A percentile compares a stretch with the other conserved stretches of the same genome.
These are phyloP conservation scores for Dioscorea alata DNA, from an alignment of 106 monocot species.

Conservation along the genomic window DNA sequence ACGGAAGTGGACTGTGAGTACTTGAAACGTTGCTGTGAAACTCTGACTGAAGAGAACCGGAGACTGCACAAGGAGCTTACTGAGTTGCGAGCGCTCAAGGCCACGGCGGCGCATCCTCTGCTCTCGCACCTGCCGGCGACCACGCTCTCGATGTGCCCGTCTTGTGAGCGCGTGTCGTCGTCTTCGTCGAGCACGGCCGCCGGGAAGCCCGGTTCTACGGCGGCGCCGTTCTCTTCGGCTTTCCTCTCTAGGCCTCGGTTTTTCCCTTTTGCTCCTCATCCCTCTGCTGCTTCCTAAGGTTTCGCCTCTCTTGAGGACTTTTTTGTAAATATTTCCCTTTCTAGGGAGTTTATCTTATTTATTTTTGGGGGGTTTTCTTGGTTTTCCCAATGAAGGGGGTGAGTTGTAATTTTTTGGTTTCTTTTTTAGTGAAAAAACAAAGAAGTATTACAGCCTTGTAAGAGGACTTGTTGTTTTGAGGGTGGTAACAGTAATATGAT, in stretches of 20 bases:
- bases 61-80: constrained; percentile 51
- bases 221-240: background rate
- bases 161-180: constrained; percentile 35
- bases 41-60: constrained; percentile 48
- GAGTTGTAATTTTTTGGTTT: too few species aligned
- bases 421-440: too few species aligned
- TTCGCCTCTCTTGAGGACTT: too few species aligned
- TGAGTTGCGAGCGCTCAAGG: constrained; percentile 49
- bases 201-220: background rate
- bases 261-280: constrained; percentile 1
- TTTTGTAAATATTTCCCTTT: too few species aligned
- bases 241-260: background rate
- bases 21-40: constrained; percentile 53
- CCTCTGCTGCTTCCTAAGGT: too few species aligned
- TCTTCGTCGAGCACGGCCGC: background rate
- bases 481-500: too few species aligned
- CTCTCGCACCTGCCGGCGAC: constrained; percentile 58
- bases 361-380: too few species aligned
- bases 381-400: too few species aligned
- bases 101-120: constrained; percentile 22
- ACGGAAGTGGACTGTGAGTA: constrained; percentile 62
- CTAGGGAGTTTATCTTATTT: too few species aligned
- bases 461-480: too few species aligned
- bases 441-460: too few species aligned
- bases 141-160: constrained; percentile 60